These are phyloP conservation scores for Viola pubescens DNA, from an alignment of 441 rosid species.

Conservation along the genomic window DNA sequence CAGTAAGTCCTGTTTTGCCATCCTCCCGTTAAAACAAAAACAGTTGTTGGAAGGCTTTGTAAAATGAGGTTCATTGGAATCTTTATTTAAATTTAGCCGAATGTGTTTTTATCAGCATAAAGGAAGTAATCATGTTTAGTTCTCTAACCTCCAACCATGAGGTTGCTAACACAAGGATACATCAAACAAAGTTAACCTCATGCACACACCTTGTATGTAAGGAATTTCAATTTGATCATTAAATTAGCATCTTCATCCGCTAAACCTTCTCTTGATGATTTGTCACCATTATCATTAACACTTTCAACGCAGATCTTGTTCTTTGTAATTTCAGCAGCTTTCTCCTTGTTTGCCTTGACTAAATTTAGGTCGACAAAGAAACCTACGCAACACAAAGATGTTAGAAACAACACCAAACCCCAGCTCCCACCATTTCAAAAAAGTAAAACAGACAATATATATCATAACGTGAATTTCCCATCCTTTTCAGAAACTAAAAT, in stretches of 20 bases:
- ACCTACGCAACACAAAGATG: constrained; percentile 35
- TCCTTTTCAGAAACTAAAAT: no score
- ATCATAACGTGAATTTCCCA: no score
- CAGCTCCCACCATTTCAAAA: no score
- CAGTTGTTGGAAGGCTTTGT: no score
- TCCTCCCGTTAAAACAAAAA: no score
- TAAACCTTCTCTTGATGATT: constrained; percentile 39
- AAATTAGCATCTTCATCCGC: constrained; percentile 89
- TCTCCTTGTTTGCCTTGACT: constrained; percentile 68
- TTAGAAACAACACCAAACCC: constrained; percentile 7
- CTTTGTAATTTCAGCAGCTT: constrained; percentile 44
- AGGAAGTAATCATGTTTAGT: not conserved
- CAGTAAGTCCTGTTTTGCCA: no score
- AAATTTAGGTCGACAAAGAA: constrained; percentile 87
- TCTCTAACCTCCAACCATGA: constrained; percentile 8
- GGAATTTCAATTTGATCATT: constrained; percentile 92
- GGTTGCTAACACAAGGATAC: not conserved
- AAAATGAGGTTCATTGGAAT: no score
- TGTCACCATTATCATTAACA: constrained; percentile 33
- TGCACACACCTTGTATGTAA: constrained; percentile 74
- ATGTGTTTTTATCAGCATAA: no score
- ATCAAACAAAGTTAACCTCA: not conserved
- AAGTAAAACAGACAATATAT: no score
- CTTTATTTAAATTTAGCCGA: no score
- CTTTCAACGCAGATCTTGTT: constrained; percentile 27